Evolutionary conservation across 352 stramenopile species (phyloP).

Genomic region (Phytophthora boehmeriae): DNA sequence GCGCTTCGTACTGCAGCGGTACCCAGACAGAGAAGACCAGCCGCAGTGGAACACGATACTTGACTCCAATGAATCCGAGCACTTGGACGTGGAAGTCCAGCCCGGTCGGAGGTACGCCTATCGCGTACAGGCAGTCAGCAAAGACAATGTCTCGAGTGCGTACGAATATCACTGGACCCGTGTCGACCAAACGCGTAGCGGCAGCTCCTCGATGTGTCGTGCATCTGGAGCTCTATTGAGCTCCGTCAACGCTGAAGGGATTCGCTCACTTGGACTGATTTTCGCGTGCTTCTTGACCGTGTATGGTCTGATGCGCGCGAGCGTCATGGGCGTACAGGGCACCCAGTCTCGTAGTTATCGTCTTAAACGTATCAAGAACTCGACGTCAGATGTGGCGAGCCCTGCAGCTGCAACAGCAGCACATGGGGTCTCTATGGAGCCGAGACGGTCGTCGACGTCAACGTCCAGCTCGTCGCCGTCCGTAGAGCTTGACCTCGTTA

Average conservation of each 20-base stretch:
- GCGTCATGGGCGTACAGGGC: slow-evolving; percentile 53
- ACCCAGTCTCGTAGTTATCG: slow-evolving; percentile 55
- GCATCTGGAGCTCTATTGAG: slow-evolving; percentile 22
- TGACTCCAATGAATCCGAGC: slow-evolving; percentile 40
- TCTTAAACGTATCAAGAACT: slow-evolving; percentile 60
- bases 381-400: slow-evolving; percentile 27
- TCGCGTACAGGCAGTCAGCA: slow-evolving; percentile 43
- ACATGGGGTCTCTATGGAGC: slow-evolving; percentile 23
- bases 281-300: slow-evolving; percentile 62
- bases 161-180: slow-evolving; percentile 51
- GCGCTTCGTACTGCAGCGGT: slow-evolving; percentile 52
- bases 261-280: slow-evolving; percentile 54
- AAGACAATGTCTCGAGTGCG: slow-evolving; percentile 42
- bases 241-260: slow-evolving; percentile 36
- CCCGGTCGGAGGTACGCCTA: slow-evolving; percentile 49
- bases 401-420: not conserved
- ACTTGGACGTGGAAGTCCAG: slow-evolving; percentile 37
- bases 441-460: slow-evolving; percentile 35
- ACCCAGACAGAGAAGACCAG: slow-evolving; percentile 34
- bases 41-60: slow-evolving; percentile 48
- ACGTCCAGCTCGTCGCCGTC: slow-evolving; percentile 40
- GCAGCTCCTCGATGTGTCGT: slow-evolving; percentile 7
- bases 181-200: slow-evolving; percentile 10
- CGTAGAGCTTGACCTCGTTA: slow-evolving; percentile 25
- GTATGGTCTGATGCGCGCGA: slow-evolving; percentile 59